These are phyloP conservation scores for Phytophthora pisi DNA, from an alignment of 352 stramenopile species.

Conservation along the genomic window DNA sequence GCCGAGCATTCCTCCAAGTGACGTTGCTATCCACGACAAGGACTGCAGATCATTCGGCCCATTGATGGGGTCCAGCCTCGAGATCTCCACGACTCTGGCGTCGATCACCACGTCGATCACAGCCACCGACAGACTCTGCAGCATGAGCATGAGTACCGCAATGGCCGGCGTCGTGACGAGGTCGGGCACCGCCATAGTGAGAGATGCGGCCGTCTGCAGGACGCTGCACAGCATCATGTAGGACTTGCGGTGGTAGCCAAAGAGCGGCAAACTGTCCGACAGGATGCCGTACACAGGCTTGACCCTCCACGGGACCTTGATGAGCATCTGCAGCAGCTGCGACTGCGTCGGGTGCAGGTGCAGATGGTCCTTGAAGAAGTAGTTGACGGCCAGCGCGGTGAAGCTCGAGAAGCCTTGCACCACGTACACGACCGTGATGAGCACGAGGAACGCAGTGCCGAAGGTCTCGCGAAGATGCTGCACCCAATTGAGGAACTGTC, in stretches of 20 bases:
- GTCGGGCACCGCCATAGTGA: conserved; percentile 63
- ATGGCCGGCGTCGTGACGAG: conserved; percentile 58
- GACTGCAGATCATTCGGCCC: conserved; percentile 93
- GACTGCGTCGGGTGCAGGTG: conserved; percentile 92
- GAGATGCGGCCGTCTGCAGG: conserved; percentile 54
- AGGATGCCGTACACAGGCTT: conserved; percentile 97
- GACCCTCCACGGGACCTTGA: conserved; percentile 95
- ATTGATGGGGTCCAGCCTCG: conserved; percentile 77
- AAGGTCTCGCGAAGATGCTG: conserved; percentile 67
- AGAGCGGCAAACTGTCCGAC: conserved; percentile 94
- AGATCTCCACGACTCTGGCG: conserved; percentile 95
- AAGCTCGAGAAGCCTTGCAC: conserved; percentile 95
- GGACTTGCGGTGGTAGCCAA: conserved; percentile 94
- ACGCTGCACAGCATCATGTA: conserved; percentile 94
- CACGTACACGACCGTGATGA: conserved; percentile 90
- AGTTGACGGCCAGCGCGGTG: conserved; percentile 92
- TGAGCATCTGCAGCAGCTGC: conserved; percentile 91
- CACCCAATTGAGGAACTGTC: conserved; percentile 59
- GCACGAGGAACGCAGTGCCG: conserved; percentile 66
- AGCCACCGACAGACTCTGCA: conserved; percentile 92
- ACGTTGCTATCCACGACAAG: conserved; percentile 94
- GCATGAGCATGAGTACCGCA: conserved; percentile 65
- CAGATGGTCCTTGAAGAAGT: conserved; percentile 97
- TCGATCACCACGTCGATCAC: conserved; percentile 97
- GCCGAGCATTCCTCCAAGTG: conserved; percentile 92